These are phyloP conservation scores for Alternaria burnsii DNA, from an alignment of 2,329 filamentous ascomycete genomes.

Conservation along the genomic window DNA sequence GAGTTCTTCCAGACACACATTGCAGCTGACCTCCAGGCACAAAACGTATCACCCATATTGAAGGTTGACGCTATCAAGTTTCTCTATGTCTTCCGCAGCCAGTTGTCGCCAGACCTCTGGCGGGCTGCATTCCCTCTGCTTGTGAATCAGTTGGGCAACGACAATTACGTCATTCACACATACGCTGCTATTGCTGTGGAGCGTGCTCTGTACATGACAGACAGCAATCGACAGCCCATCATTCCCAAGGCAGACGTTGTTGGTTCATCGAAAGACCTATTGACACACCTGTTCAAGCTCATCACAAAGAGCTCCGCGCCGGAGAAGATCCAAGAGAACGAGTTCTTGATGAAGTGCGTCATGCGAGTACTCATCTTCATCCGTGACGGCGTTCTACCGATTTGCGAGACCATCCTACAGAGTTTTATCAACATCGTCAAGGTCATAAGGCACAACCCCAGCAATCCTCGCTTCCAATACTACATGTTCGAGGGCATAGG, in stretches of 20 bases:
- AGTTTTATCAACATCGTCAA: slow-evolving; percentile 90
- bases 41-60: slow-evolving; percentile 79
- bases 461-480: slow-evolving; percentile 98
- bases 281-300: slow-evolving; percentile 88
- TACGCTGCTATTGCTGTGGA: slow-evolving; percentile 98
- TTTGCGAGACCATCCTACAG: slow-evolving; percentile 79
- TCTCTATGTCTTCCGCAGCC: slow-evolving; percentile 94
- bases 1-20: slow-evolving; percentile 96
- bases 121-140: slow-evolving; percentile 86
- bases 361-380: slow-evolving; percentile 98
- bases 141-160: slow-evolving; percentile 87
- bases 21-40: slow-evolving; percentile 83
- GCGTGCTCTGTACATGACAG: slow-evolving; percentile 83
- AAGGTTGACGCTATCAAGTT: slow-evolving; percentile 99
- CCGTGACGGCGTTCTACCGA: slow-evolving; percentile 77
- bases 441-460: slow-evolving; percentile 92
- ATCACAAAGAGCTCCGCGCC: slow-evolving; percentile 86
- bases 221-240: slow-evolving; percentile 77
- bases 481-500: slow-evolving; percentile 96
- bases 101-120: slow-evolving; percentile 92
- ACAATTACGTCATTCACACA: slow-evolving; percentile 96
- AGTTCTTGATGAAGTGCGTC: slow-evolving; percentile 97
- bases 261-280: slow-evolving; percentile 82
- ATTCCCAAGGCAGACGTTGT: slow-evolving; percentile 82
- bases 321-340: slow-evolving; percentile 96